These are phyloP conservation scores for Gaertneriomyces sp. DNA, from an alignment of 192 early-diverging fungal species.

Conservation along the genomic window DNA sequence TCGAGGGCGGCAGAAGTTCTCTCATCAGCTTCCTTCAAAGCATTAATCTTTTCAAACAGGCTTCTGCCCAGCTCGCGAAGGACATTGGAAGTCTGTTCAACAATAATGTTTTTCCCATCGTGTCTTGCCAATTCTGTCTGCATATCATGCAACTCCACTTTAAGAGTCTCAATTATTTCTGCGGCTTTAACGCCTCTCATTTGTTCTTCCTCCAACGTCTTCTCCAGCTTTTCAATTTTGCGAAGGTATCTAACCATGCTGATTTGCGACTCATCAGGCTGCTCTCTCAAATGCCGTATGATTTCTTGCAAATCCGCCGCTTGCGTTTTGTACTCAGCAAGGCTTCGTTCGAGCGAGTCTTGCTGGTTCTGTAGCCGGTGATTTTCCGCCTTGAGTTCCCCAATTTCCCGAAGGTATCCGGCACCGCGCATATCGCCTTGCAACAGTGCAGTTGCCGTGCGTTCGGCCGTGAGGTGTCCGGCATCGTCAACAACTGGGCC, in stretches of 20 bases:
- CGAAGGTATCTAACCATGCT: not conserved
- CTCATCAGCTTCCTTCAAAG: not conserved
- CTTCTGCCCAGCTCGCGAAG: constrained; percentile 11
- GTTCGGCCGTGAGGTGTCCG: not conserved
- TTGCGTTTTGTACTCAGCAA: constrained; percentile 7
- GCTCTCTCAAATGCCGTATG: not conserved
- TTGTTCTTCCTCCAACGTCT: constrained; percentile 3
- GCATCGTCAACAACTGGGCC: not conserved
- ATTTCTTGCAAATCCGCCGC: not conserved
- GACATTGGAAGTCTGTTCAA: not conserved
- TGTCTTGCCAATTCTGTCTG: not conserved
- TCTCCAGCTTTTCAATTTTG: constrained; percentile 10
- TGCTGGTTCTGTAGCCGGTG: constrained; percentile 8
- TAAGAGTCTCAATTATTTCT: constrained; percentile 14
- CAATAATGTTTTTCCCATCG: not conserved
- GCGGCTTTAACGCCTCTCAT: constrained; percentile 6
- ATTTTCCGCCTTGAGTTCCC: constrained; percentile 8
- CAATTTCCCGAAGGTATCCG: not conserved
- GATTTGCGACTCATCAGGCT: not conserved
- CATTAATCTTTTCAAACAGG: constrained; percentile 16
- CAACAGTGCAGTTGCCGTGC: not conserved
- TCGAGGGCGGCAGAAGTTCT: not conserved
- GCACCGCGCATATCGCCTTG: not conserved
- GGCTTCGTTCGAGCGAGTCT: constrained; percentile 7
- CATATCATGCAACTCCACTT: constrained; percentile 1